A percentile compares a stretch with the other conserved stretches of the same genome.
phyloP scores from a whole-genome alignment of 805 yeast genomes.

The Saccharomycopsis sp. region DNA sequence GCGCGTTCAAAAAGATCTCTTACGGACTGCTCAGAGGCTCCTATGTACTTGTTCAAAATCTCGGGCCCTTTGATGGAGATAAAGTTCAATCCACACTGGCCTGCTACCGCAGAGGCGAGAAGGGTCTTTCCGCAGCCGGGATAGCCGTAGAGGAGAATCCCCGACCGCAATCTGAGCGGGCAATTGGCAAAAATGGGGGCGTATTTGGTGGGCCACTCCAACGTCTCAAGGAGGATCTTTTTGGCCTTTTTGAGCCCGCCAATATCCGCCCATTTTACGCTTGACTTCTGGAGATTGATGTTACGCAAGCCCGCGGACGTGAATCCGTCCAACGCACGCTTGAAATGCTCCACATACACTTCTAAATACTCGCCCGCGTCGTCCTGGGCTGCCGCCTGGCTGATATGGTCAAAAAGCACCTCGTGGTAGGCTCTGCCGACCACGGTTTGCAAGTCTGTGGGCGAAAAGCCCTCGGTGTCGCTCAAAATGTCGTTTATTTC shows the following conservation, averaged over 20 bases:
- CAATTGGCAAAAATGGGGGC: slow-evolving; percentile 91
- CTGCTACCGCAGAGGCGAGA: slow-evolving; percentile 87
- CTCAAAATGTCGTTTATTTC: slow-evolving; percentile 46
- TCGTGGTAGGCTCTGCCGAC: slow-evolving; percentile 65
- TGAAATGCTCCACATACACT: slow-evolving; percentile 36
- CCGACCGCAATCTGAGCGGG: slow-evolving; percentile 83
- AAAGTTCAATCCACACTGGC: slow-evolving; percentile 89
- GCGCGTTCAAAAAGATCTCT: slow-evolving; percentile 92
- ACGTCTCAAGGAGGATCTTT: slow-evolving; percentile 67
- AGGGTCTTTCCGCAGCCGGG: slow-evolving; percentile 98
- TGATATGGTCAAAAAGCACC: slow-evolving; percentile 15
- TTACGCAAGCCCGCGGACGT: slow-evolving; percentile 81
- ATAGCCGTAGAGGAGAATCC: slow-evolving; percentile 84
- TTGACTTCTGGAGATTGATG: slow-evolving; percentile 73
- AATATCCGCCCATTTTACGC: slow-evolving; percentile 75
- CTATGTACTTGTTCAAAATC: slow-evolving; percentile 88
- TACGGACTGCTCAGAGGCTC: slow-evolving; percentile 94
- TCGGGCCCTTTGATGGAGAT: slow-evolving; percentile 95
- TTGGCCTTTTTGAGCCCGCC: slow-evolving; percentile 85
- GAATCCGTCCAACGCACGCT: slow-evolving; percentile 55
- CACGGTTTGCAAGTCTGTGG: slow-evolving; percentile 69
- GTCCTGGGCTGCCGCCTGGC: not conserved
- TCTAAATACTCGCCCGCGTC: not conserved
- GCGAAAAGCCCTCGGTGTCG: slow-evolving; percentile 86
- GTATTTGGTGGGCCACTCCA: slow-evolving; percentile 96